Evolutionary conservation across 75 land plant species (phyloP), one percentile per base, ranked within the genome.

Genomic region (Picea sitchensis): DNA sequence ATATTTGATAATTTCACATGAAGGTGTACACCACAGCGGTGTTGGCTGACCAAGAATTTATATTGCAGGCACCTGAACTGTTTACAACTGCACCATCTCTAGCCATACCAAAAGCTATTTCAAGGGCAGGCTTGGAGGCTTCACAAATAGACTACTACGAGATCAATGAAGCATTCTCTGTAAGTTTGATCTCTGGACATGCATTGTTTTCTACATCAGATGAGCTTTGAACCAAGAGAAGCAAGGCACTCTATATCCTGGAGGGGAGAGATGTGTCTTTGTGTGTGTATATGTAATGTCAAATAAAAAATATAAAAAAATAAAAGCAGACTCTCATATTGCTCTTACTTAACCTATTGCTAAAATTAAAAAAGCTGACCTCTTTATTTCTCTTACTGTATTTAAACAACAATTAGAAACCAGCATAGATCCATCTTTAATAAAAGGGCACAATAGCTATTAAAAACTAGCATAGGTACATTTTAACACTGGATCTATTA

Each of bases 41-140:
- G 44, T 69, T 84, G 38, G 18, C n/a, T 18, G 32, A 76, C 9
- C 6, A 8, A 44, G 30, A 4, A 62, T 59, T 23, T 54, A 59
- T 76, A 61, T 51, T 81, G 72, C 88, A 94, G 99, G 89, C 92
- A 18, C 98, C 98, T 58, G 98, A 94, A 73, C 80, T 91, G 13
- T 96, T 96, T 65, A 90, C 98, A 77, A 95, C 98, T 61, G 80
- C 99, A 11, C 99, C 99, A 72, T 87, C 99, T 41, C 88, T 96
- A 65, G 98, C 99, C 71, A 95, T 96, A 51, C 99, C 99, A 38
- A 95, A 96, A 82, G 99, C 99, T 64, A 84, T 96, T 38, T 87
- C 91, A 61, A 92, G 83, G 76, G 98, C 98, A 83, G 92, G 95
- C 31, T 76, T 96, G 76, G 87, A 96, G 26, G 84, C 88, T 79